Evolutionary conservation across 164 flowering plant species (phyloP), one percentile per base, ranked within the genome.

Genomic region (Euptelea pleiosperma): DNA sequence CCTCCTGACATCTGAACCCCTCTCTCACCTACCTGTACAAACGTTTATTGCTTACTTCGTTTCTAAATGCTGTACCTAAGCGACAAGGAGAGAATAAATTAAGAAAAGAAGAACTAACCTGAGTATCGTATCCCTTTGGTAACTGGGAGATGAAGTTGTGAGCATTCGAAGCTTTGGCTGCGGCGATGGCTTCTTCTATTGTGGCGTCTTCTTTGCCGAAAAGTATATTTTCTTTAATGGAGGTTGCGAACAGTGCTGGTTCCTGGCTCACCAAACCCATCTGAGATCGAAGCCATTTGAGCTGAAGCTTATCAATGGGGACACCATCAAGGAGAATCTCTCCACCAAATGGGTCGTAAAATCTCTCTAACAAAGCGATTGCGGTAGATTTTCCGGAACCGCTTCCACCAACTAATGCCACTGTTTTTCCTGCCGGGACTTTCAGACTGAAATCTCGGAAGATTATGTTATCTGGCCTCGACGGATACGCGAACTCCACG

Each of bases 251-350:
- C 0, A 91, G 76, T 3, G 88, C 87, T 4, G 97, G 97, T 62
- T 91, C 98, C 53, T 91, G 98, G 61, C 98, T 88, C 58, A 91
- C 98, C 42, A 91, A 36, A 0, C 98, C 98, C 98, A 91, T 85
- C 53, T 86, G 92, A 0, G 91, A 83, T 51, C 98, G 75, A 8
- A 91, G 60, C 98, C 96, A 91, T 67, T 85, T 89, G 7, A 91
- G 61, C 58, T 86, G 94, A 58, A 89, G 70, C 64, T 73, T 81
- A 37, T 79, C 62, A 42, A 83, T 83, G 6, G 77, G 34, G 4
- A 85, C 69, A 25, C 95, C 95, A 58, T 85, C 96, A 2, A 91
- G 60, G 2, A 74, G 53, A 21, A 91, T 80, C 31, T 87, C 82
- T 7, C 98, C 96, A 0, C 75, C 78, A 16, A 79, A 61, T 28